These are phyloP conservation scores for Lathyrus tuberosus DNA, from an alignment of 306 rosid species.

Conservation along the genomic window DNA sequence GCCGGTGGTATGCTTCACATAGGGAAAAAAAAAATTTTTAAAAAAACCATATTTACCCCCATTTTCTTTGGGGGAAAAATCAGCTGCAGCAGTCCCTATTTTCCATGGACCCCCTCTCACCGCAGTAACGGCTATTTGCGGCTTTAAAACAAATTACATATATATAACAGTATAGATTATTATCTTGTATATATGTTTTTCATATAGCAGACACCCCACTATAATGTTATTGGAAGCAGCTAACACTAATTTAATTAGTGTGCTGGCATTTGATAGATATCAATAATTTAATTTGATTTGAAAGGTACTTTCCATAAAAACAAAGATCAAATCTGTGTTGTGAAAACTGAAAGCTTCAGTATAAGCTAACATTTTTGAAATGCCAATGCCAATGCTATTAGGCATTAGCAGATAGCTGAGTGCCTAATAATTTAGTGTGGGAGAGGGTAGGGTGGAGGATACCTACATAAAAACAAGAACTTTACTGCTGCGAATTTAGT, in stretches of 20 bases:
- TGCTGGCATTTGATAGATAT: no score
- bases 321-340: constrained; percentile 7
- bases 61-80: no score
- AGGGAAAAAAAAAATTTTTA: no score
- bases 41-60: neutral
- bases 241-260: no score
- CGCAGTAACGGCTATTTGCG: no score
- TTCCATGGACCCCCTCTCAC: neutral
- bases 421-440: neutral
- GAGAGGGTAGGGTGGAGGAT: neutral
- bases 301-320: neutral
- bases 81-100: no score
- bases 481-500: constrained; percentile 20
- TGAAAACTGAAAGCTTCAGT: neutral
- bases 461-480: constrained; percentile 2
- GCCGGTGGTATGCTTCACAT: neutral
- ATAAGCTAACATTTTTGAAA: neutral
- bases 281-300: no score
- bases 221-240: neutral
- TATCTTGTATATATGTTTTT: neutral
- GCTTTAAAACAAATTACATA: no score
- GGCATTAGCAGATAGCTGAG: neutral
- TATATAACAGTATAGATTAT: neutral
- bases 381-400: neutral
- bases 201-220: neutral